Evolutionary conservation across 78 protist genomes (phyloP).

Genomic region (slime mould (Dictyostelium discoideum)): DNA sequence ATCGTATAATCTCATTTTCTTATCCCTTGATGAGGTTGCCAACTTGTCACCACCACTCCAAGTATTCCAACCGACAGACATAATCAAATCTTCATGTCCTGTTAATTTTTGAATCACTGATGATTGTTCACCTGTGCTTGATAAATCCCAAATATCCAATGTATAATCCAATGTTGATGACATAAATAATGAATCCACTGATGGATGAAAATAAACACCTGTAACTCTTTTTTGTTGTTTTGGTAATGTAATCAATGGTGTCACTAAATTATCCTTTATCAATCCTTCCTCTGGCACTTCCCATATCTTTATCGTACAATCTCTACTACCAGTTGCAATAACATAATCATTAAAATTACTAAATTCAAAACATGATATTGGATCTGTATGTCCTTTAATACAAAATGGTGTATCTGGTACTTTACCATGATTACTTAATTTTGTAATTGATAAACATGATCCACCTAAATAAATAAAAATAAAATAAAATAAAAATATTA

Average conservation of each 20-base stretch:
- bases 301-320: slow-evolving; percentile 95
- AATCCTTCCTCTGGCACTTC: slow-evolving; percentile 93
- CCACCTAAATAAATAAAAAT: slow-evolving; percentile 51
- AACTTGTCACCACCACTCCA: slow-evolving; percentile 88
- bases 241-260: slow-evolving; percentile 69
- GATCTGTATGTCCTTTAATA: slow-evolving; percentile 92
- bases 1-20: slow-evolving; percentile 92
- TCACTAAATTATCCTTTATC: background rate
- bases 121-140: slow-evolving; percentile 32
- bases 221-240: slow-evolving; percentile 91
- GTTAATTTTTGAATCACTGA: background rate
- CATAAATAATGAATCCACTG: slow-evolving; percentile 91
- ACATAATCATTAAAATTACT: slow-evolving; percentile 94
- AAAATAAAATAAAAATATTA: no score
- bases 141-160: slow-evolving; percentile 92
- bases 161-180: slow-evolving; percentile 82
- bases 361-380: slow-evolving; percentile 93
- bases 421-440: slow-evolving; percentile 49
- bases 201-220: slow-evolving; percentile 90
- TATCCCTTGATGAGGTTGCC: slow-evolving; percentile 91
- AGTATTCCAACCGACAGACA: slow-evolving; percentile 90
- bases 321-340: slow-evolving; percentile 95
- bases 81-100: slow-evolving; percentile 81
- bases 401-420: slow-evolving; percentile 68
- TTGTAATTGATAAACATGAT: slow-evolving; percentile 63